A percentile compares a stretch with the other conserved stretches of the same genome.
phyloP scores from a whole-genome alignment of 2,329 filamentous ascomycete species.

The Verticillium longisporum region DNA sequence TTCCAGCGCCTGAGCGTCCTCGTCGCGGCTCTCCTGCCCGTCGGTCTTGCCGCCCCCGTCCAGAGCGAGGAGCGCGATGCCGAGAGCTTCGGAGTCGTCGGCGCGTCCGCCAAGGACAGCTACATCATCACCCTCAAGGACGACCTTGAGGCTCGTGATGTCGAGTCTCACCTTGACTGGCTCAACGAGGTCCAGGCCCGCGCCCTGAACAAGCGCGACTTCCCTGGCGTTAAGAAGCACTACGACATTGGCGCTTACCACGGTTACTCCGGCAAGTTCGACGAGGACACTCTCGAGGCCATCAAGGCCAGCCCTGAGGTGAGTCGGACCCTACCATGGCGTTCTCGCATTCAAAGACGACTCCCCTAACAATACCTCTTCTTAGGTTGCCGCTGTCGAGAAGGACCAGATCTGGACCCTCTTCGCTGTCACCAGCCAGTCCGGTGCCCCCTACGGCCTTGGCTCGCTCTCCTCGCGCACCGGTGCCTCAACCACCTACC shows the following conservation, averaged over 20 bases:
- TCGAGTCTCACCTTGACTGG: conserved; percentile 20
- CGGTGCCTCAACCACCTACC: conserved; percentile 15
- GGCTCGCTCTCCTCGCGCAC: conserved; percentile 30
- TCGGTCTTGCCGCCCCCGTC: conserved; percentile 8
- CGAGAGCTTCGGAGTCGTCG: not conserved
- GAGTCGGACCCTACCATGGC: conserved; percentile 10
- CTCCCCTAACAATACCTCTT: conserved; percentile 4
- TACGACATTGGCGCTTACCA: conserved; percentile 24
- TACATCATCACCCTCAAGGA: conserved; percentile 40
- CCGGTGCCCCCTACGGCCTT: conserved; percentile 34
- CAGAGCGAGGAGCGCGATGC: not conserved
- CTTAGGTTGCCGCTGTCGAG: conserved; percentile 6
- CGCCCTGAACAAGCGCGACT: conserved; percentile 22
- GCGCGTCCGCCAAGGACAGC: conserved; percentile 24
- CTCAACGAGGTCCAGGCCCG: conserved; percentile 22
- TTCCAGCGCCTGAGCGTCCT: conserved; percentile 11
- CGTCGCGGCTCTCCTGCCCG: conserved; percentile 6
- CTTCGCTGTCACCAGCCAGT: conserved; percentile 20
- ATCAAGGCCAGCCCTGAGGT: conserved; percentile 32
- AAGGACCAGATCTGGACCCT: conserved; percentile 5
- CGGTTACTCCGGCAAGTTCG: conserved; percentile 36
- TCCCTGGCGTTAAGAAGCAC: conserved; percentile 7
- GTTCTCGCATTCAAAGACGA: not conserved
- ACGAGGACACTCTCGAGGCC: conserved; percentile 29
- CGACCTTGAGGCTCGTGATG: conserved; percentile 13